Conservation (phyloP, 2,329 filamentous ascomycete genomes). For the Scedosporium boydii region DNA sequence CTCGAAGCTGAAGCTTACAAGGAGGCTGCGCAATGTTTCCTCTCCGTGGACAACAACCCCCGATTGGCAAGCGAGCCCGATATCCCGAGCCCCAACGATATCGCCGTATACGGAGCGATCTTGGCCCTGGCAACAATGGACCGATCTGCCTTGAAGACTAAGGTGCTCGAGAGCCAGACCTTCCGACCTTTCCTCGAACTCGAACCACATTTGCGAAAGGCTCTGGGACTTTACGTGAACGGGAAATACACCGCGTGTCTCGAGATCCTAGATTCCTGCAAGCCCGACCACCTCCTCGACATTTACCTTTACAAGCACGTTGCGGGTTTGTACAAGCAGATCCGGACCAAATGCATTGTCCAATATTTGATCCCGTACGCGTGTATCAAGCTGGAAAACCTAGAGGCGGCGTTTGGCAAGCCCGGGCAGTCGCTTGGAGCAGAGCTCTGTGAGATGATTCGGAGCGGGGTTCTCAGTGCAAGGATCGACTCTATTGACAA, state of each 20-base stretch:
- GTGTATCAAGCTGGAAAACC: slow-evolving; percentile 68
- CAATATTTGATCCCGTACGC: slow-evolving; percentile 91
- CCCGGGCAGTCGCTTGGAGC: slow-evolving; percentile 54
- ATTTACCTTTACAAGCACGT: slow-evolving; percentile 74
- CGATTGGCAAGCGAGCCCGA: slow-evolving; percentile 23
- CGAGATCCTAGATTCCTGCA: slow-evolving; percentile 70
- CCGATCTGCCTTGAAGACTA: slow-evolving; percentile 60
- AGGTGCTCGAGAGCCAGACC: slow-evolving; percentile 67
- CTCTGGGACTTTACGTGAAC: slow-evolving; percentile 80
- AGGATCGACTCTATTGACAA: slow-evolving; percentile 77
- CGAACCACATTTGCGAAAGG: slow-evolving; percentile 88
- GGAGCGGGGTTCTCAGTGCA: slow-evolving; percentile 59
- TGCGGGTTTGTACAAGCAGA: slow-evolving; percentile 56
- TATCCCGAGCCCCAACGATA: slow-evolving; percentile 72
- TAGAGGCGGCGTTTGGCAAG: slow-evolving; percentile 67
- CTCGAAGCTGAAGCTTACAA: slow-evolving; percentile 45
- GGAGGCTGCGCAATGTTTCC: slow-evolving; percentile 11
- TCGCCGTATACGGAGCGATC: slow-evolving; percentile 86
- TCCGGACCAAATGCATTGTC: slow-evolving; percentile 85
- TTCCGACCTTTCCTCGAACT: slow-evolving; percentile 87
- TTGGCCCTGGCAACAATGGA: slow-evolving; percentile 86
- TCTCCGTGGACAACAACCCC: background rate
- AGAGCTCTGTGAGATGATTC: slow-evolving; percentile 74
- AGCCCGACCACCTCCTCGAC: slow-evolving; percentile 82
- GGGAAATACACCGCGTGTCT: slow-evolving; percentile 84